Evolutionary conservation across 805 yeast species (phyloP).

Genomic region (Suhomyces pyralidae): DNA sequence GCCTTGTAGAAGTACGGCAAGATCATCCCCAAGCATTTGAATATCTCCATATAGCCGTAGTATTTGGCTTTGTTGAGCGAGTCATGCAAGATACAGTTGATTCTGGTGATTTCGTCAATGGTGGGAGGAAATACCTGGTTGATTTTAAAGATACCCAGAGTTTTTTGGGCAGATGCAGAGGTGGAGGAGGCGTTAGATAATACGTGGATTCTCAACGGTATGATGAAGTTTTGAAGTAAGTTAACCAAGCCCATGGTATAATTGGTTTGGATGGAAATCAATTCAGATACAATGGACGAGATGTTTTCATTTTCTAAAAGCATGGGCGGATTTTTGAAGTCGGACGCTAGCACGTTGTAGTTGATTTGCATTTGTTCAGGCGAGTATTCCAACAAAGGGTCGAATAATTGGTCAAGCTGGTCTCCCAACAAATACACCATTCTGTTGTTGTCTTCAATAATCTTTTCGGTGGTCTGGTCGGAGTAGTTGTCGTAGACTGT

Average conservation of each 20-base stretch:
- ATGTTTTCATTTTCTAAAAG: constrained; percentile 18
- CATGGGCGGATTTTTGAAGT: constrained; percentile 7
- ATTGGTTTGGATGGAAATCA: constrained; percentile 68
- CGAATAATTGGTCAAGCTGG: constrained; percentile 84
- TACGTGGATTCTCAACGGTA: constrained; percentile 73
- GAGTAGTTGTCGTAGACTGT: constrained; percentile 62
- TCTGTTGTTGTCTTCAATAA: constrained; percentile 66
- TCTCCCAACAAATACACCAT: constrained; percentile 77
- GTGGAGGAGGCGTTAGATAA: constrained; percentile 38
- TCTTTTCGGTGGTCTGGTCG: constrained; percentile 23
- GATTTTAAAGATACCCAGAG: constrained; percentile 60
- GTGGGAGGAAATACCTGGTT: constrained; percentile 91
- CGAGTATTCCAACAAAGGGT: constrained; percentile 85
- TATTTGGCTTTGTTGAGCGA: constrained; percentile 65
- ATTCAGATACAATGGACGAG: constrained; percentile 59
- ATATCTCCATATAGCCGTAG: constrained; percentile 69
- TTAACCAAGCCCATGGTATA: constrained; percentile 70
- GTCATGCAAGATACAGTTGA: constrained; percentile 80
- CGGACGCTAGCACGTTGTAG: constrained; percentile 56
- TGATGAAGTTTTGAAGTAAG: constrained; percentile 71
- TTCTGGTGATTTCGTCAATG: constrained; percentile 87
- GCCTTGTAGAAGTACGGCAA: constrained; percentile 92
- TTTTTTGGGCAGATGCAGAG: constrained; percentile 1
- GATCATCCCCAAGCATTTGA: constrained; percentile 77
- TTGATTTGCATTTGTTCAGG: constrained; percentile 80